These are phyloP conservation scores for Echinosophora koreensis DNA, from an alignment of 306 rosid species.

Conservation along the genomic window DNA sequence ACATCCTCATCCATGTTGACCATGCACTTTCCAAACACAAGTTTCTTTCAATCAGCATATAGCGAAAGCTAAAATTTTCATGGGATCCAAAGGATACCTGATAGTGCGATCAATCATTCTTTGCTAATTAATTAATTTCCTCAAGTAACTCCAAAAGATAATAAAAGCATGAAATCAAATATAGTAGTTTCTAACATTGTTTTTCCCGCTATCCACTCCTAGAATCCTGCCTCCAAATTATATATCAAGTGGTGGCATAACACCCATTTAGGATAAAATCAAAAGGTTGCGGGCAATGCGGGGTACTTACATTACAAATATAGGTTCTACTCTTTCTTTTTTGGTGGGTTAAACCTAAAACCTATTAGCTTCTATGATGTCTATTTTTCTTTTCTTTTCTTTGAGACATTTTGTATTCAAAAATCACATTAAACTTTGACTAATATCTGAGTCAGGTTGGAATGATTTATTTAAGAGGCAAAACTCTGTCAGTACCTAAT, in stretches of 20 bases:
- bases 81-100: constrained; percentile 58
- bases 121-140: constrained; percentile 56
- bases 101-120: constrained; percentile 64
- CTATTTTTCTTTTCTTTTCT: no score
- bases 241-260: constrained; percentile 40
- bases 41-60: constrained; percentile 5
- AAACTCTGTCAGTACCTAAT: no score
- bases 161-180: constrained; percentile 43
- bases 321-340: constrained; percentile 28
- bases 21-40: constrained; percentile 35
- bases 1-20: neutral
- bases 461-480: no score
- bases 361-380: constrained; percentile 40
- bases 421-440: no score
- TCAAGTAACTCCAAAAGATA: constrained; percentile 43
- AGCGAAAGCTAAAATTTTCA: constrained; percentile 44
- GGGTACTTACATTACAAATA: neutral
- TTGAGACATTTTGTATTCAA: no score
- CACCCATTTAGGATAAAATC: constrained; percentile 34
- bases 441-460: no score
- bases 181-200: constrained; percentile 48
- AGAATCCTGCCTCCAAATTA: constrained; percentile 51
- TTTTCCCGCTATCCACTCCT: constrained; percentile 64
- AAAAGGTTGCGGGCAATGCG: neutral
- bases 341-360: constrained; percentile 10